These are phyloP conservation scores for Diplocarpon rosae DNA, from an alignment of 2,329 filamentous ascomycete genomes.

Conservation along the genomic window DNA sequence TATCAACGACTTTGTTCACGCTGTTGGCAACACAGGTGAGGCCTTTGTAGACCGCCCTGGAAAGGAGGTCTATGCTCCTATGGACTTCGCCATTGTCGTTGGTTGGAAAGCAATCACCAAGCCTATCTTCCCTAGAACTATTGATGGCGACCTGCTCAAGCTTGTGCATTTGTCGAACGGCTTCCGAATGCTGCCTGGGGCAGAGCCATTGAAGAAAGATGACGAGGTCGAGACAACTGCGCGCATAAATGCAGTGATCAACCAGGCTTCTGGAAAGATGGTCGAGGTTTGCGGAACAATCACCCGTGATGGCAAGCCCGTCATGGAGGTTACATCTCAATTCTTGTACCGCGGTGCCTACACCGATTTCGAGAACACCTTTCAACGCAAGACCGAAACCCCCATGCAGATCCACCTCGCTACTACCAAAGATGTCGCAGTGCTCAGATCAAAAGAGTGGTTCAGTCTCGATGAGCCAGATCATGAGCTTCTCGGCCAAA, in stretches of 20 bases:
- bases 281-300: slow-evolving; percentile 99
- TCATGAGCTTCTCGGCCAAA: slow-evolving; percentile 83
- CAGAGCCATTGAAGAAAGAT: slow-evolving; percentile 88
- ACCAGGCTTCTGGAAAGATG: slow-evolving; percentile 98
- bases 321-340: slow-evolving; percentile 98
- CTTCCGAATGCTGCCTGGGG: slow-evolving; percentile 96
- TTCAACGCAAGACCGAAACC: slow-evolving; percentile 93
- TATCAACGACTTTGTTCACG: slow-evolving; percentile 98
- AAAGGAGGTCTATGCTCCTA: slow-evolving; percentile 88
- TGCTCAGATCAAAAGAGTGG: slow-evolving; percentile 95
- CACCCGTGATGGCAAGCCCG: slow-evolving; percentile 65
- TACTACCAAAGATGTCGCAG: slow-evolving; percentile 82
- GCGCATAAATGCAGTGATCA: slow-evolving; percentile 94
- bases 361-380: slow-evolving; percentile 92
- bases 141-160: slow-evolving; percentile 92
- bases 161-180: slow-evolving; percentile 94
- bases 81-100: slow-evolving; percentile 98
- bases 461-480: slow-evolving; percentile 80
- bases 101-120: slow-evolving; percentile 99
- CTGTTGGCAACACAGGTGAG: slow-evolving; percentile 94
- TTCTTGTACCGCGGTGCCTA: slow-evolving; percentile 94
- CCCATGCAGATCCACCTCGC: slow-evolving; percentile 86
- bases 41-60: slow-evolving; percentile 93
- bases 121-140: slow-evolving; percentile 93
- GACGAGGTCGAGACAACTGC: slow-evolving; percentile 88